These are phyloP conservation scores for Lasiodiplodia sp. DNA, from an alignment of 2,329 filamentous ascomycete genomes.

Conservation along the genomic window DNA sequence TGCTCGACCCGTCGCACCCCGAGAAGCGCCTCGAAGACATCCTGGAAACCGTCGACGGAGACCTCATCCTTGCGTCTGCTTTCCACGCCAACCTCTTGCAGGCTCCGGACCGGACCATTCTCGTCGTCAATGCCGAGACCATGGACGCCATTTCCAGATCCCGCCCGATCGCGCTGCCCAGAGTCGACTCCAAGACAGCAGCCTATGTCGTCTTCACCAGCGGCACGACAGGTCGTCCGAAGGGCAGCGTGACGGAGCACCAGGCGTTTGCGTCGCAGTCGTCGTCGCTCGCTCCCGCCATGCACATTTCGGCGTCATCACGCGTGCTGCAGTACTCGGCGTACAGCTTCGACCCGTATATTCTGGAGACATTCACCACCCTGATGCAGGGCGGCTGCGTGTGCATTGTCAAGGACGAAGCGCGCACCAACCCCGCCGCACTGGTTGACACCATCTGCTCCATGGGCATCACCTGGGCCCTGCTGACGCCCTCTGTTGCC, in stretches of 20 bases:
- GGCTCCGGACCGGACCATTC: background rate
- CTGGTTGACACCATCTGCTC: constrained; percentile 47
- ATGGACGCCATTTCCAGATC: constrained; percentile 2
- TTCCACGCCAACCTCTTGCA: constrained; percentile 16
- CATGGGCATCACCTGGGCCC: constrained; percentile 37
- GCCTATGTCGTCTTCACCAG: constrained; percentile 43
- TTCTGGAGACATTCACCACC: constrained; percentile 44
- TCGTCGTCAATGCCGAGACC: constrained; percentile 1
- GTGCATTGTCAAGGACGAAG: constrained; percentile 48
- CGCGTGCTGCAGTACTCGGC: constrained; percentile 29
- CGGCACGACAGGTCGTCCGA: constrained; percentile 46
- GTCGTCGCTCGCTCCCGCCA: background rate
- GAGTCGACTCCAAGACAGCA: background rate
- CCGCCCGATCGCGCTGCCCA: constrained; percentile 8
- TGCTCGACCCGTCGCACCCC: constrained; percentile 38
- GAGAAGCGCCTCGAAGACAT: background rate
- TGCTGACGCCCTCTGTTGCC: constrained; percentile 48
- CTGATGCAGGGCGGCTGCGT: constrained; percentile 49
- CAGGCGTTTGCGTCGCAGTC: constrained; percentile 39
- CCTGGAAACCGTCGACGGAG: constrained; percentile 40
- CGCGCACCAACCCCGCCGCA: constrained; percentile 54
- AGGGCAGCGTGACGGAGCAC: constrained; percentile 43
- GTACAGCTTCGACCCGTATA: constrained; percentile 43
- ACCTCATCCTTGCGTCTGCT: constrained; percentile 41
- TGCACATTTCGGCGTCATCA: constrained; percentile 32